A percentile compares a stretch with the other conserved stretches of the same genome.
phyloP scores from a whole-genome alignment of 192 early-diverging fungal genomes.

The Entophlyctis luteolus region DNA sequence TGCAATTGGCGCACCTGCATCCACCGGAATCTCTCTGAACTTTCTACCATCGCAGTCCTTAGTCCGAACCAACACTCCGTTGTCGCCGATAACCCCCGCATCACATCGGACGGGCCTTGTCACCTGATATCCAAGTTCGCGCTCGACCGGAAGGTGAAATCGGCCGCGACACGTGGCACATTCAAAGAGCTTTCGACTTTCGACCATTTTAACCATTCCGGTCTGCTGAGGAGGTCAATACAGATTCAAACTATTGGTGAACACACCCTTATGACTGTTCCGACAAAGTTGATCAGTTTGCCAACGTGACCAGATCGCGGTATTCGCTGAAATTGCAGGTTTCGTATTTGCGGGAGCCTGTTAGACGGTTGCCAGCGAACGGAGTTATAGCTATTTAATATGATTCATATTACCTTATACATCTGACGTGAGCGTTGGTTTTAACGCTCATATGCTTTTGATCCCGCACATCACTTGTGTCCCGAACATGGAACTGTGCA shows the following conservation, averaged over 20 bases:
- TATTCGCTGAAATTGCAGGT: constrained; percentile 42
- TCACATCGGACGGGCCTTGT: constrained; percentile 51
- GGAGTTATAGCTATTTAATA: not conserved
- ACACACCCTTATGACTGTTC: constrained; percentile 56
- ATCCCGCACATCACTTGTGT: not conserved
- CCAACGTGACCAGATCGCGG: constrained; percentile 61
- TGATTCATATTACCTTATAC: constrained; percentile 17
- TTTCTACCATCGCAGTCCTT: constrained; percentile 48
- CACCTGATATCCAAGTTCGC: constrained; percentile 64
- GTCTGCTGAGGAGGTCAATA: constrained; percentile 19
- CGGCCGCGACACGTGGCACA: constrained; percentile 57
- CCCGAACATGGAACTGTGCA: constrained; percentile 3
- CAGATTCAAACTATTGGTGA: not conserved
- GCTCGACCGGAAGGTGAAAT: constrained; percentile 56
- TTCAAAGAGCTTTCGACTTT: constrained; percentile 48
- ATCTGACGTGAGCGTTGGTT: constrained; percentile 28
- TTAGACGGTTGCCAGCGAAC: not conserved
- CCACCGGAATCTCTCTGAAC: constrained; percentile 45
- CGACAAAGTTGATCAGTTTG: constrained; percentile 53
- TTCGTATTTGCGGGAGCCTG: constrained; percentile 34
- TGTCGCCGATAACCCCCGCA: constrained; percentile 21
- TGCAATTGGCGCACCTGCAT: constrained; percentile 11
- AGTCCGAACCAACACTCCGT: not conserved
- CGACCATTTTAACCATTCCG: constrained; percentile 66
- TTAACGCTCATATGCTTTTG: constrained; percentile 28